These are phyloP conservation scores for Xylariaceae sp. DNA, from an alignment of 2,329 filamentous ascomycete species.

Conservation along the genomic window DNA sequence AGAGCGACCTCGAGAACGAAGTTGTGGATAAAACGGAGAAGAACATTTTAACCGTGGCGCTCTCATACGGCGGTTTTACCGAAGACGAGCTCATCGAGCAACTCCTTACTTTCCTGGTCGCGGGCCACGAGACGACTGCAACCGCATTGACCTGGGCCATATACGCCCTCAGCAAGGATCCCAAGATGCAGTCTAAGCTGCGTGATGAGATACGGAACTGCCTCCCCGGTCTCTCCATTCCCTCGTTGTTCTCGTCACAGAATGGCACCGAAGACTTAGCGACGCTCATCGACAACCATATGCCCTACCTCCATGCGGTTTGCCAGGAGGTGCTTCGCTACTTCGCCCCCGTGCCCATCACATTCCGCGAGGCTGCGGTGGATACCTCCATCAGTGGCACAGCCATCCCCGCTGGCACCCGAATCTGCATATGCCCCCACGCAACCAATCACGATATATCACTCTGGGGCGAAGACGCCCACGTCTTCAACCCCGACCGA, in stretches of 20 bases:
- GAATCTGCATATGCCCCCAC: slow-evolving; percentile 13
- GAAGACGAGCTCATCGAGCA: slow-evolving; percentile 21
- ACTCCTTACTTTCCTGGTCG: slow-evolving; percentile 18
- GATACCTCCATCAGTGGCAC: slow-evolving; percentile 16
- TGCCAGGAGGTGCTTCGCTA: slow-evolving; percentile 19
- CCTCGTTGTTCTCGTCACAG: not conserved
- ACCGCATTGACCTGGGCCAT: slow-evolving; percentile 18
- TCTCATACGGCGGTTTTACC: slow-evolving; percentile 19
- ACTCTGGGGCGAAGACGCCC: slow-evolving; percentile 20
- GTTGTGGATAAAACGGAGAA: slow-evolving; percentile 16
- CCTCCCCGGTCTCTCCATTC: slow-evolving; percentile 10
- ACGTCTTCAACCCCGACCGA: slow-evolving; percentile 18
- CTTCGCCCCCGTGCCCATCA: slow-evolving; percentile 17
- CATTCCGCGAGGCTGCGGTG: slow-evolving; percentile 15
- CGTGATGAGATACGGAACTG: slow-evolving; percentile 18
- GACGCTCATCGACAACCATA: slow-evolving; percentile 14
- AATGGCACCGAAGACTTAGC: slow-evolving; percentile 5
- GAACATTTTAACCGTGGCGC: slow-evolving; percentile 19
- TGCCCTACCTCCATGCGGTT: slow-evolving; percentile 18
- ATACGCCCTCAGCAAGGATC: slow-evolving; percentile 15
- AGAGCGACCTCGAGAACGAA: slow-evolving; percentile 17
- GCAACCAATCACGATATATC: slow-evolving; percentile 14
- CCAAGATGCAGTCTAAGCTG: slow-evolving; percentile 16
- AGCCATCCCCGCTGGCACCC: slow-evolving; percentile 16
- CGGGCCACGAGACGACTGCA: slow-evolving; percentile 19